phyloP scores from a whole-genome alignment of 75 land plant species.

The Pseudotsuga menziesii region DNA sequence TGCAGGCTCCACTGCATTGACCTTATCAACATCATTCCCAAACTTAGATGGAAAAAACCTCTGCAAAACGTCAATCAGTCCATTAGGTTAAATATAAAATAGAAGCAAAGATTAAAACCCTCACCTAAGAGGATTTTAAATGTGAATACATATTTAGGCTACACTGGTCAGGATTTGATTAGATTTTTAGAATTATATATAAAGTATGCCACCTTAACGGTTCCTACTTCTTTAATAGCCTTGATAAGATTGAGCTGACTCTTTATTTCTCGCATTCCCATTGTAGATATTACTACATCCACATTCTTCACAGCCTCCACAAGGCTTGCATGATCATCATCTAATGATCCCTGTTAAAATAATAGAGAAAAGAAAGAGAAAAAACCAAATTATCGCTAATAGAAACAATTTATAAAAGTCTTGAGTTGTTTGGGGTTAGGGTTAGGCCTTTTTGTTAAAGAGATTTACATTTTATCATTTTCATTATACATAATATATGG shows the following conservation, averaged over 20 bases:
- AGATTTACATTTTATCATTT: no score
- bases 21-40: conserved; percentile 48
- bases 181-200: background rate
- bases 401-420: no score
- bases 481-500: no score
- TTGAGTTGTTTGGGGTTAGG: no score
- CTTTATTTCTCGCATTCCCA: conserved; percentile 18
- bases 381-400: no score
- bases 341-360: conserved; percentile 37
- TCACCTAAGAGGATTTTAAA: no score
- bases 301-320: conserved; percentile 37
- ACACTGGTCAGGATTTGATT: conserved; percentile 2
- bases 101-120: no score
- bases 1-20: conserved; percentile 36
- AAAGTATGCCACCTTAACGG: conserved; percentile 13
- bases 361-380: no score
- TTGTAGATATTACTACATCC: conserved; percentile 46
- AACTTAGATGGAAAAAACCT: conserved; percentile 64
- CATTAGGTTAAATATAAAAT: no score
- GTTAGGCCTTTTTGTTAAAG: no score
- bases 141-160: no score
- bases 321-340: conserved; percentile 42
- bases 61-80: conserved; percentile 13
- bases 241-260: conserved; percentile 35
- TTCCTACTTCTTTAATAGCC: conserved; percentile 45